Conservation (phyloP, 768 basidiomycete genomes). For the Kwoniella botswanensis region DNA sequence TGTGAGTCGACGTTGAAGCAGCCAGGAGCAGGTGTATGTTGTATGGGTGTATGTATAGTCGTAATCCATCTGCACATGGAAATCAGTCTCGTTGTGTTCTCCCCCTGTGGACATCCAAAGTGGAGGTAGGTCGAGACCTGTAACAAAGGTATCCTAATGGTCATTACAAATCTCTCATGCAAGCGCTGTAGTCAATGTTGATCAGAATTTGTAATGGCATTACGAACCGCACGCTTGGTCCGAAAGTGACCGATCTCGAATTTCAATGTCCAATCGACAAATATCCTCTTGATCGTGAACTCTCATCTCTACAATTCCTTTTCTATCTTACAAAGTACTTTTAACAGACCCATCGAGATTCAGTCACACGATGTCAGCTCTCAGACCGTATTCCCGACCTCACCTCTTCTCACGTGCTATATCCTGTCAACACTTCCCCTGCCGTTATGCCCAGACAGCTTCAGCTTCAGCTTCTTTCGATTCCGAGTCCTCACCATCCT, state of each 20-base stretch:
- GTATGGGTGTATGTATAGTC: not conserved
- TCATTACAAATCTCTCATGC: not conserved
- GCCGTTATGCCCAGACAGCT: conserved; percentile 7
- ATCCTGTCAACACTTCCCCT: not conserved
- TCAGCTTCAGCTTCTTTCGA: conserved; percentile 14
- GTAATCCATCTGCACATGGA: not conserved
- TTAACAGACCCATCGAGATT: not conserved
- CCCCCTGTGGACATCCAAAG: conserved; percentile 11
- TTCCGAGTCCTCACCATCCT: not conserved
- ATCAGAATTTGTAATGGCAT: conserved; percentile 3
- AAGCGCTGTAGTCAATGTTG: not conserved
- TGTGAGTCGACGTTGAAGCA: too few species aligned
- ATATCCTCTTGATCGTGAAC: conserved; percentile 1
- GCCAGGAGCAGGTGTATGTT: not conserved
- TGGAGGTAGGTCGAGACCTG: conserved; percentile 7
- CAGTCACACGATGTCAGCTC: conserved; percentile 7
- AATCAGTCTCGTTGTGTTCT: conserved; percentile 18
- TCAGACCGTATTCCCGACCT: conserved; percentile 4
- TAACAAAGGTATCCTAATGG: conserved; percentile 4
- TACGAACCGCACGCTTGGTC: not conserved
- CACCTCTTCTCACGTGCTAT: not conserved
- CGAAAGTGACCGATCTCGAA: conserved; percentile 16
- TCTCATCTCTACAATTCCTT: not conserved
- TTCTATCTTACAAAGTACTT: too few species aligned
- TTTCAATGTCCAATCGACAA: not conserved